Evolutionary conservation across 2,329 filamentous ascomycete species (phyloP).

Genomic region (Clarireedia paspali): DNA sequence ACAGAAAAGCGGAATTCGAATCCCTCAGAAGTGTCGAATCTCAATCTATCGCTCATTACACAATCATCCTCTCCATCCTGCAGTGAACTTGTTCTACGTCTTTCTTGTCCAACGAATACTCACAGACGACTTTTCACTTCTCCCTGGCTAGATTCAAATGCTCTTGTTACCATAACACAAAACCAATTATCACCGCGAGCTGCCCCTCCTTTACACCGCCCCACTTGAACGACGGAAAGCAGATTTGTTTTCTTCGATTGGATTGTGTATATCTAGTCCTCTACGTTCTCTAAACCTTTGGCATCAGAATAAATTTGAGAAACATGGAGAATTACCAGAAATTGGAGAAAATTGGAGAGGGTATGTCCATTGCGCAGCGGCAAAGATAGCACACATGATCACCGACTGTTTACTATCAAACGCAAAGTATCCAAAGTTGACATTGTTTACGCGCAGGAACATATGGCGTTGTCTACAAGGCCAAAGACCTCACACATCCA

Average conservation of each 20-base stretch:
- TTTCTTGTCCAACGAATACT: neutral
- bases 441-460: conserved; percentile 52
- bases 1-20: neutral
- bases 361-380: conserved; percentile 41
- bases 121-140: neutral
- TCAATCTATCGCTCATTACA: too few relatives aligned
- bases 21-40: neutral
- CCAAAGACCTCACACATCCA: conserved; percentile 71
- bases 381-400: neutral
- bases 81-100: neutral
- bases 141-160: conserved; percentile 10
- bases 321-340: conserved; percentile 94
- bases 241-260: conserved; percentile 18
- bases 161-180: conserved; percentile 11
- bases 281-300: conserved; percentile 23
- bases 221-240: conserved; percentile 16
- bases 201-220: conserved; percentile 12
- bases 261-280: conserved; percentile 7
- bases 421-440: conserved; percentile 13
- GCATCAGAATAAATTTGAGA: conserved; percentile 18
- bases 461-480: conserved; percentile 94
- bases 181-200: conserved; percentile 14
- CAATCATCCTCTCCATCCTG: too few relatives aligned
- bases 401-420: neutral
- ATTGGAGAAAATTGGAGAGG: conserved; percentile 93